A percentile compares a stretch with the other conserved stretches of the same genome.
phyloP scores from a whole-genome alignment of 805 yeast species.

The Barnettozyma salicaria region DNA sequence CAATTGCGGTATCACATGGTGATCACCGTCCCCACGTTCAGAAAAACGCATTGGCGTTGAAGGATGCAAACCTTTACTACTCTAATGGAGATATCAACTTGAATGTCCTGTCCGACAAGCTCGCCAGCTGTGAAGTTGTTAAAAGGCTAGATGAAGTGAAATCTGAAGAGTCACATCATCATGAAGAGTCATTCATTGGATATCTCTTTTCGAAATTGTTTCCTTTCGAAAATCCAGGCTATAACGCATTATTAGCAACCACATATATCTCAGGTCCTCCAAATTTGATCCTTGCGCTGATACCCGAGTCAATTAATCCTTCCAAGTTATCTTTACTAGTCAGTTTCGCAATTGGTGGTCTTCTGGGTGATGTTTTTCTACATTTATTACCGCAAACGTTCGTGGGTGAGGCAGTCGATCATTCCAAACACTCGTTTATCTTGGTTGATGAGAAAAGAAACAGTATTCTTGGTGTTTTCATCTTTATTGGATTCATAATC shows the following conservation, averaged over 20 bases:
- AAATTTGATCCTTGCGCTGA: conserved; percentile 45
- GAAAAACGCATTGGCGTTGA: background rate
- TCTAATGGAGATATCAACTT: conserved; percentile 40
- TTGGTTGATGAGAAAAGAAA: conserved; percentile 47
- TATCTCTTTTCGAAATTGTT: conserved; percentile 37
- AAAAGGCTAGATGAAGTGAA: conserved; percentile 31
- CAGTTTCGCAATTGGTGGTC: conserved; percentile 71
- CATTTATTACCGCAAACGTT: conserved; percentile 69
- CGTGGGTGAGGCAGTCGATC: conserved; percentile 42
- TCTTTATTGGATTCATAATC: conserved; percentile 53
- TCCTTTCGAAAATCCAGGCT: conserved; percentile 50
- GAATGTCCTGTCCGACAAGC: conserved; percentile 27
- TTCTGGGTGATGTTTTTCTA: conserved; percentile 67
- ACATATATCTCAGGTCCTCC: conserved; percentile 62
- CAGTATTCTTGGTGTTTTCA: conserved; percentile 44
- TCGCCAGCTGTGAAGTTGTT: conserved; percentile 36
- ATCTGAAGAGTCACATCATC: conserved; percentile 20
- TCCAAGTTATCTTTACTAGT: conserved; percentile 48
- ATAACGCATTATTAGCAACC: conserved; percentile 59
- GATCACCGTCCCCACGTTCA: no score
- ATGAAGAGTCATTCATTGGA: conserved; percentile 29
- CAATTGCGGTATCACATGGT: no score
- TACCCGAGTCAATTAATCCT: conserved; percentile 52
- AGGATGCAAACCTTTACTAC: conserved; percentile 23
- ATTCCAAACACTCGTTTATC: conserved; percentile 37